These are phyloP conservation scores for Austroboletus rostrupii DNA, from an alignment of 1,284 basidiomycete genomes.

Conservation along the genomic window DNA sequence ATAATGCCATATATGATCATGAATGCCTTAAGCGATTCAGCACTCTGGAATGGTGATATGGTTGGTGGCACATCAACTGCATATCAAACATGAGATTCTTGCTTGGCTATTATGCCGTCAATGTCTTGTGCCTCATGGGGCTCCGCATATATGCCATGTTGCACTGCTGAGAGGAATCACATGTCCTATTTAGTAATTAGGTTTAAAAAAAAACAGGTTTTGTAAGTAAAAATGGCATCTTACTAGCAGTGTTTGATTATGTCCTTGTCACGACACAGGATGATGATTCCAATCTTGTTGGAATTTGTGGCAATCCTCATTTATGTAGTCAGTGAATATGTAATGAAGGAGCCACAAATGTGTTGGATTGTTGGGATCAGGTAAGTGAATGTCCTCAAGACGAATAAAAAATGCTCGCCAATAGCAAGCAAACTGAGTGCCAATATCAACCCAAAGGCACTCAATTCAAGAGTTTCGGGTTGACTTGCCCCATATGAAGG, in stretches of 20 bases:
- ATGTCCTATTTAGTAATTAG: constrained; percentile 11
- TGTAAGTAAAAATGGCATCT: no score
- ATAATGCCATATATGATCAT: not conserved
- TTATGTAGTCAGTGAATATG: constrained; percentile 38
- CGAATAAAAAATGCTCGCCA: constrained; percentile 29
- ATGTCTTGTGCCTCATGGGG: not conserved
- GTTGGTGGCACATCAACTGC: not conserved
- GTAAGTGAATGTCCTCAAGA: constrained; percentile 34
- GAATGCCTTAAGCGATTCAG: not conserved
- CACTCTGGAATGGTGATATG: not conserved
- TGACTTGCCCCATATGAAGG: not conserved
- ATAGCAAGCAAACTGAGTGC: constrained; percentile 15
- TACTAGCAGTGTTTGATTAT: constrained; percentile 4
- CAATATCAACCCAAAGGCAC: constrained; percentile 15
- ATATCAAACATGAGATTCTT: not conserved
- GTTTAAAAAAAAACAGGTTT: no score
- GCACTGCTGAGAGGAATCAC: constrained; percentile 1
- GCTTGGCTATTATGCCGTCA: no score
- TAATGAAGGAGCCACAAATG: constrained; percentile 45
- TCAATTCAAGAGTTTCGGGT: constrained; percentile 1
- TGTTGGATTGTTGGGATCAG: constrained; percentile 26
- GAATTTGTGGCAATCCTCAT: constrained; percentile 37
- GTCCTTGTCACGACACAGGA: not conserved
- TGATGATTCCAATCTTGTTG: constrained; percentile 14
- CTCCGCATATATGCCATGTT: constrained; percentile 1